These are phyloP conservation scores for Suhomyces bolitotheri DNA, from an alignment of 1,139 yeast species.

Conservation along the genomic window DNA sequence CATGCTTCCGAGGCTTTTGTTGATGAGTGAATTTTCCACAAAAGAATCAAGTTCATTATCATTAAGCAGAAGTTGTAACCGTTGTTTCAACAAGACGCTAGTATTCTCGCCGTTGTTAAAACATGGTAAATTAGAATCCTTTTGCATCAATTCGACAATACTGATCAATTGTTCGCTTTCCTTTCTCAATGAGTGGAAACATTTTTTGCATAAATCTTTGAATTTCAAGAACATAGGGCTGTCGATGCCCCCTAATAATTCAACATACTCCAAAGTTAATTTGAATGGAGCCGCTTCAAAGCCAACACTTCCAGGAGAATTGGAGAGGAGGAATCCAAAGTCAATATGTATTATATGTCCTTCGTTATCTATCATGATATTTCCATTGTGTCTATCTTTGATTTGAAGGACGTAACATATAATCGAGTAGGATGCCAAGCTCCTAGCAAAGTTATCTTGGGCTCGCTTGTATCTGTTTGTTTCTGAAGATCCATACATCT, in stretches of 20 bases:
- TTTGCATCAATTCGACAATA: slow-evolving; percentile 91
- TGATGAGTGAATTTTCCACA: slow-evolving; percentile 73
- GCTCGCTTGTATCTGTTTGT: slow-evolving; percentile 63
- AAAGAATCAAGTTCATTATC: slow-evolving; percentile 75
- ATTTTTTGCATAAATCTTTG: slow-evolving; percentile 60
- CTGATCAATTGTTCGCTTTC: slow-evolving; percentile 71
- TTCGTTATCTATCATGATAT: slow-evolving; percentile 88
- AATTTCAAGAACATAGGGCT: slow-evolving; percentile 60
- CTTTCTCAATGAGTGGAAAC: slow-evolving; percentile 70
- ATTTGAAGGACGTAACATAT: slow-evolving; percentile 87
- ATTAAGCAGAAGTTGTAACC: slow-evolving; percentile 73
- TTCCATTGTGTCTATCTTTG: slow-evolving; percentile 95
- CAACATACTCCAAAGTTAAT: slow-evolving; percentile 83
- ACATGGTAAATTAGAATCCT: slow-evolving; percentile 86
- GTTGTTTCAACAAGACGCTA: slow-evolving; percentile 69
- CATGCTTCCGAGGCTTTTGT: slow-evolving; percentile 81
- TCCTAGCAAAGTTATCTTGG: slow-evolving; percentile 77
- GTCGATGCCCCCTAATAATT: slow-evolving; percentile 76
- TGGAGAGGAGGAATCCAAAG: slow-evolving; percentile 88
- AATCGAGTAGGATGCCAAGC: slow-evolving; percentile 86
- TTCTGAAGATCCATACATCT: slow-evolving; percentile 65
- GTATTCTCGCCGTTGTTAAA: slow-evolving; percentile 86
- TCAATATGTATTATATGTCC: slow-evolving; percentile 96
- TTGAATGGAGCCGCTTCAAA: slow-evolving; percentile 98
- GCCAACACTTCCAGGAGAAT: slow-evolving; percentile 94